Conservation (phyloP, 805 yeast species). For the Candida arabinofermentans region DNA sequence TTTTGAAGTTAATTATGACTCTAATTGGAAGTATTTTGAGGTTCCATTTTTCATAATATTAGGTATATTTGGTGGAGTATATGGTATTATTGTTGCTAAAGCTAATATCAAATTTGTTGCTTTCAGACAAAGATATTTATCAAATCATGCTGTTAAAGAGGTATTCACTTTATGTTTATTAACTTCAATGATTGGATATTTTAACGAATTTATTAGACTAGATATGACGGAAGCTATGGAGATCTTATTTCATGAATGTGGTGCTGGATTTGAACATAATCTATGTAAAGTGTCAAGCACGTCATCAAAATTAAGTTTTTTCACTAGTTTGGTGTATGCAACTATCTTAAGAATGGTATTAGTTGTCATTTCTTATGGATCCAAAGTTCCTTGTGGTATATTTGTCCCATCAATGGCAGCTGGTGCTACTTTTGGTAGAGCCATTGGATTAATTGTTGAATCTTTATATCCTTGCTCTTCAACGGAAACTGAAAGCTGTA, state of each 20-base stretch:
- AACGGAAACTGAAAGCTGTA: conserved; percentile 44
- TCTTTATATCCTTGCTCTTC: conserved; percentile 31
- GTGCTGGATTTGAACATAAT: conserved; percentile 33
- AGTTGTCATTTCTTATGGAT: conserved; percentile 84
- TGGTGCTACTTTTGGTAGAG: conserved; percentile 92
- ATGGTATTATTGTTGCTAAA: conserved; percentile 74
- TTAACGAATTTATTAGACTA: conserved; percentile 70
- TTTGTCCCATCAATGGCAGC: conserved; percentile 96
- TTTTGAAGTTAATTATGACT: conserved; percentile 86
- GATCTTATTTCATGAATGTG: conserved; percentile 80
- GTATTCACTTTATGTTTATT: conserved; percentile 61
- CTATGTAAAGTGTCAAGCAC: conserved; percentile 33
- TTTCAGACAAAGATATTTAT: conserved; percentile 69
- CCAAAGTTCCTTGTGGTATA: conserved; percentile 96
- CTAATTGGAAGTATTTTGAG: conserved; percentile 83
- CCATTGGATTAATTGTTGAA: conserved; percentile 73
- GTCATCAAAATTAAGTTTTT: conserved; percentile 29
- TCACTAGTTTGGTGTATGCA: conserved; percentile 61
- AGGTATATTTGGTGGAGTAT: conserved; percentile 89
- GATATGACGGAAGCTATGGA: conserved; percentile 98
- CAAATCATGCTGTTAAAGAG: conserved; percentile 60
- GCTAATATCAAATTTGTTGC: conserved; percentile 73
- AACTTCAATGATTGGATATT: conserved; percentile 76
- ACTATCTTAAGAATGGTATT: conserved; percentile 66
- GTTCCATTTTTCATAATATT: conserved; percentile 71